Evolutionary conservation across 306 rosid genomes (phyloP).

Genomic region (Albizia julibrissin): DNA sequence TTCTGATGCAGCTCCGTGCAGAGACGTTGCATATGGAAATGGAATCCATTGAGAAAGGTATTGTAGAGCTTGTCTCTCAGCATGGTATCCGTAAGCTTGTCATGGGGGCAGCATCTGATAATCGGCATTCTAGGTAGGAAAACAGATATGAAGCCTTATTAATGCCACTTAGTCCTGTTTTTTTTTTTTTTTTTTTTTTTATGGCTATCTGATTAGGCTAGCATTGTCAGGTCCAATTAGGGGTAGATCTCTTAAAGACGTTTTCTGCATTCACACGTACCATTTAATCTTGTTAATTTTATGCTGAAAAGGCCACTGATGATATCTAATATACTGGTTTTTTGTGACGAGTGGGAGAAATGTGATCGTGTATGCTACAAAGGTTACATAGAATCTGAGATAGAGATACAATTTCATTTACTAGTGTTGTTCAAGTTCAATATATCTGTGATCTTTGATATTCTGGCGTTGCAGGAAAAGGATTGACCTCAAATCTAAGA

Average conservation of each 20-base stretch:
- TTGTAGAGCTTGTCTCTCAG: slow-evolving; percentile 62
- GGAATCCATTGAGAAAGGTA: slow-evolving; percentile 77
- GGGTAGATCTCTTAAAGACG: too few relatives aligned
- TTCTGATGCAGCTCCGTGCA: slow-evolving; percentile 55
- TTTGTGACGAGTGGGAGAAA: slow-evolving; percentile 27
- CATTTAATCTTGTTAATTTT: neutral
- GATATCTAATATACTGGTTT: neutral
- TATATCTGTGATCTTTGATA: slow-evolving; percentile 15
- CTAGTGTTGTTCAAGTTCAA: slow-evolving; percentile 16
- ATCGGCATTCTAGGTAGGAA: slow-evolving; percentile 60
- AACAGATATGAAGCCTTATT: slow-evolving; percentile 7
- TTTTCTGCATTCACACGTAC: too few relatives aligned
- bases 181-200: too few relatives aligned
- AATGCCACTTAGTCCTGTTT: neutral
- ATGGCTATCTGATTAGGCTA: too few relatives aligned
- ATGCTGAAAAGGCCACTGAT: neutral
- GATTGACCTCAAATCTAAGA: slow-evolving; percentile 77
- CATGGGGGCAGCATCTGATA: slow-evolving; percentile 94
- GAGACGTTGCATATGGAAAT: slow-evolving; percentile 58
- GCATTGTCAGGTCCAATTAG: too few relatives aligned
- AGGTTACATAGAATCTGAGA: neutral
- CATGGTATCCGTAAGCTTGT: slow-evolving; percentile 62
- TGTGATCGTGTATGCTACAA: neutral
- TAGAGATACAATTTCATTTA: neutral
- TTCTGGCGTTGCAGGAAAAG: slow-evolving; percentile 65